These are phyloP conservation scores for Stagonosporopsis vannaccii DNA, from an alignment of 2,329 filamentous ascomycete genomes.

Conservation along the genomic window DNA sequence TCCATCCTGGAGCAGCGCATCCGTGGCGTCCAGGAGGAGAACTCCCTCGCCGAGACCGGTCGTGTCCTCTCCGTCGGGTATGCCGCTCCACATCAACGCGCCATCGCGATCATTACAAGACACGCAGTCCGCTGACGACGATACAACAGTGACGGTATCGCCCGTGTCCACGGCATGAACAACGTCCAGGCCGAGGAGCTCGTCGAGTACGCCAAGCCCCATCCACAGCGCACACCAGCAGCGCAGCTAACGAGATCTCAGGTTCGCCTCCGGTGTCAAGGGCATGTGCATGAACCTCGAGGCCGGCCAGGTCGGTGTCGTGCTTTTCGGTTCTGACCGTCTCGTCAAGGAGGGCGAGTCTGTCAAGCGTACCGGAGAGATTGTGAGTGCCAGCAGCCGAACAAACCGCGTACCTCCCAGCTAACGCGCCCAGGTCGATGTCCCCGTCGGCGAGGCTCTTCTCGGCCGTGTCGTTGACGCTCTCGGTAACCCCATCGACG, in stretches of 20 bases:
- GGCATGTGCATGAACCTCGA: slow-evolving; percentile 99
- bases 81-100: slow-evolving; percentile 55
- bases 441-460: slow-evolving; percentile 90
- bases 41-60: slow-evolving; percentile 95
- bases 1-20: slow-evolving; percentile 99
- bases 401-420: neutral
- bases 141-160: slow-evolving; percentile 92
- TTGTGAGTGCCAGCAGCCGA: slow-evolving; percentile 70
- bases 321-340: slow-evolving; percentile 99
- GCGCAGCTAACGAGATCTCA: slow-evolving; percentile 53
- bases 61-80: slow-evolving; percentile 99
- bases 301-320: slow-evolving; percentile 99
- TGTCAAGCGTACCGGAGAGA: slow-evolving; percentile 99
- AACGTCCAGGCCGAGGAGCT: slow-evolving; percentile 99
- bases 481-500: slow-evolving; percentile 98
- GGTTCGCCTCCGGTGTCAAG: slow-evolving; percentile 99
- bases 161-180: slow-evolving; percentile 99
- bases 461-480: slow-evolving; percentile 98
- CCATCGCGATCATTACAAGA: slow-evolving; percentile 37
- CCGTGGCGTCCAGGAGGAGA: slow-evolving; percentile 96
- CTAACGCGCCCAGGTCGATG: slow-evolving; percentile 75
- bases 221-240: slow-evolving; percentile 15
- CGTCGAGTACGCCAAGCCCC: slow-evolving; percentile 81
- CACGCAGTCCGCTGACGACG: slow-evolving; percentile 42
- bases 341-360: slow-evolving; percentile 99